Base-by-base conservation (phyloP, 495 filamentous ascomycete species). In the Xylaria castorea region DNA sequence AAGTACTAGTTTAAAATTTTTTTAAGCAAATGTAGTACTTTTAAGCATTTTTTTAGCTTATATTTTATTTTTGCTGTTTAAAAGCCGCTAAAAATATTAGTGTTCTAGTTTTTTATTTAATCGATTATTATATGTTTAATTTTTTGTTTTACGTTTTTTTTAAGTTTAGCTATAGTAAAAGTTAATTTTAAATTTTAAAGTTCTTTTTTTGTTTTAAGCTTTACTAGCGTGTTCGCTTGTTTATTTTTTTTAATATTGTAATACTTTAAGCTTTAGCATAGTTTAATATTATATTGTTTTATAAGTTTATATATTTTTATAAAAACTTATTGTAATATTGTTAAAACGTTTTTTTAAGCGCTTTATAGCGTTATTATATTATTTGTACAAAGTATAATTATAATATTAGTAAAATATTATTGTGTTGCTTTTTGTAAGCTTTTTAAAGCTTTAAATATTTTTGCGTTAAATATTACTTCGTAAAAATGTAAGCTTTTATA, bases 291-390 rank as follows among this genome's bases (percentile, higher is more conserved):
- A 50, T 69, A 69, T 71, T 36, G 25, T 48, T 68, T 64, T 73
- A 65, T 30, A 36, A 71, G 46, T 48, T 60, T 70, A 60, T 73
- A 60, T 16, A 57, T 68, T 48, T 65, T 80, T 75, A 76, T 78
- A 80, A 60, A 60, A 32, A 60, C 27, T 36, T 60, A 60, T 16
- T 60, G 48, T n/a, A n/a, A n/a, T n/a, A n/a, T n/a, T n/a, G n/a
- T n/a, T n/a, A n/a, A n/a, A n/a, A n/a, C n/a, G n/a, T 68, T 74
- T 55, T 62, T 38, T 66, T 64, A 57, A 75, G 66, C 34, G 36
- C n/a, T 61, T 53, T 73, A 73, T 58, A 50, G 9, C 65, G 61
- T 67, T 67, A 55, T 73, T 51, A 48, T 66, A 71, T 70, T 66
- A 57, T 16, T 62, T 67, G 18, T 18, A 18, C 18, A 60, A 32